Percentiles rank a stretch among this genome's conserved stretches.
These are phyloP conservation scores for Ceratocystis eucalypticola DNA, from an alignment of 2,329 filamentous ascomycete genomes.

Conservation along the genomic window DNA sequence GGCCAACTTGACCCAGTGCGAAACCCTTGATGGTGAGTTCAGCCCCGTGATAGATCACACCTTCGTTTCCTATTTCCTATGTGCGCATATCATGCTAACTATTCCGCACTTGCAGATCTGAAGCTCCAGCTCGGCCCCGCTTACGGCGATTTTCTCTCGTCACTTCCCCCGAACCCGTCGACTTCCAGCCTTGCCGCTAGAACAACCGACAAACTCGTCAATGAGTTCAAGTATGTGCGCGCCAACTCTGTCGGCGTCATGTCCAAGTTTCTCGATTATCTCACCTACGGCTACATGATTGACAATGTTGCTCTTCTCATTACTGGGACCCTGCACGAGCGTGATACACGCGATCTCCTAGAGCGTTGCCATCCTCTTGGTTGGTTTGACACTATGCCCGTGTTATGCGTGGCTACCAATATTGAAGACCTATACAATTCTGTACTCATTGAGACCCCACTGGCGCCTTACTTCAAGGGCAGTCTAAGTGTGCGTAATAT, in stretches of 20 bases:
- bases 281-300: constrained; percentile 99
- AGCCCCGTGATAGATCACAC: not conserved
- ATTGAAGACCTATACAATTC: constrained; percentile 99
- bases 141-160: constrained; percentile 91
- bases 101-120: constrained; percentile 49
- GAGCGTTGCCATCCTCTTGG: constrained; percentile 93
- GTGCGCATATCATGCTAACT: constrained; percentile 1
- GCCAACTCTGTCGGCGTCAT: constrained; percentile 86
- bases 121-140: constrained; percentile 94
- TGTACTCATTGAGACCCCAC: constrained; percentile 87
- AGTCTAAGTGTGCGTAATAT: constrained; percentile 48
- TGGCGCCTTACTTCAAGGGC: constrained; percentile 95
- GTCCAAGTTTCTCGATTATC: constrained; percentile 91
- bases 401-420: constrained; percentile 93
- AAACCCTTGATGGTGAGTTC: constrained; percentile 76
- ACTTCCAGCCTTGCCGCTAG: constrained; percentile 89
- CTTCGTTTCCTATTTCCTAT: constrained; percentile 8
- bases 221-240: constrained; percentile 91
- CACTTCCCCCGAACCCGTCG: constrained; percentile 88
- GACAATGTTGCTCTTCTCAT: constrained; percentile 97
- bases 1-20: constrained; percentile 91
- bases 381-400: constrained; percentile 98
- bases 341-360: constrained; percentile 87
- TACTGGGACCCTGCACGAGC: constrained; percentile 91
- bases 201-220: constrained; percentile 94